These are phyloP conservation scores for Phytophthora pistaciae DNA, from an alignment of 352 stramenopile genomes.

Conservation along the genomic window DNA sequence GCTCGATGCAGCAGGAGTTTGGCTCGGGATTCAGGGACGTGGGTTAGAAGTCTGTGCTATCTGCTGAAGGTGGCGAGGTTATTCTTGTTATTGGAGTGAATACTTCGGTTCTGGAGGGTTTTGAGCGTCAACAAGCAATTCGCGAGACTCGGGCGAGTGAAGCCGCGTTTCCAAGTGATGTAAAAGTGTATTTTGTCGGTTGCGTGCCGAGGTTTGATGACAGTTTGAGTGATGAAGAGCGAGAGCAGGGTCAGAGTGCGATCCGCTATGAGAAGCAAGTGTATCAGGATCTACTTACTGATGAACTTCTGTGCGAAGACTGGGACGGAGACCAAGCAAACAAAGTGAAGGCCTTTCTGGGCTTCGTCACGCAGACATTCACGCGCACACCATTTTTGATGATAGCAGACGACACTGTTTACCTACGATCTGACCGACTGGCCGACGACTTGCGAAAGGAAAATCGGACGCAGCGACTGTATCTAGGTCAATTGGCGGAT, in stretches of 20 bases:
- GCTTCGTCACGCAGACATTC: constrained; percentile 13
- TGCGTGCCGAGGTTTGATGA: constrained; percentile 12
- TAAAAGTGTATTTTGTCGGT: constrained; percentile 52
- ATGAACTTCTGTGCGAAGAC: constrained; percentile 44
- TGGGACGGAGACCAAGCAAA: constrained; percentile 24
- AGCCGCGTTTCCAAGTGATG: constrained; percentile 12
- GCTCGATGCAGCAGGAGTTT: not conserved
- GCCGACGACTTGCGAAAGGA: not conserved
- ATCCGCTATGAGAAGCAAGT: constrained; percentile 28
- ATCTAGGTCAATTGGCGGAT: not conserved
- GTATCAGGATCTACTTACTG: constrained; percentile 44
- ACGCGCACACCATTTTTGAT: constrained; percentile 39
- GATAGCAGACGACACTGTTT: constrained; percentile 24
- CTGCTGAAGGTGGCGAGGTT: not conserved
- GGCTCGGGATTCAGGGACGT: not conserved
- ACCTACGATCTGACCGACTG: not conserved
- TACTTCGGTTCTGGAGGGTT: constrained; percentile 41
- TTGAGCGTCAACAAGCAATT: constrained; percentile 39
- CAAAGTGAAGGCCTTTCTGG: constrained; percentile 34
- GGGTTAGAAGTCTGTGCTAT: not conserved
- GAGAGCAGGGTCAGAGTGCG: constrained; percentile 4
- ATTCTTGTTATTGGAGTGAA: constrained; percentile 65
- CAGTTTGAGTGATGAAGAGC: not conserved
- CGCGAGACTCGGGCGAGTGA: constrained; percentile 50
- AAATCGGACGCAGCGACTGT: not conserved